Evolutionary conservation across 2,329 filamentous ascomycete species (phyloP), one percentile per base, ranked within the genome.

Genomic region (Cyanodermella asteris): DNA sequence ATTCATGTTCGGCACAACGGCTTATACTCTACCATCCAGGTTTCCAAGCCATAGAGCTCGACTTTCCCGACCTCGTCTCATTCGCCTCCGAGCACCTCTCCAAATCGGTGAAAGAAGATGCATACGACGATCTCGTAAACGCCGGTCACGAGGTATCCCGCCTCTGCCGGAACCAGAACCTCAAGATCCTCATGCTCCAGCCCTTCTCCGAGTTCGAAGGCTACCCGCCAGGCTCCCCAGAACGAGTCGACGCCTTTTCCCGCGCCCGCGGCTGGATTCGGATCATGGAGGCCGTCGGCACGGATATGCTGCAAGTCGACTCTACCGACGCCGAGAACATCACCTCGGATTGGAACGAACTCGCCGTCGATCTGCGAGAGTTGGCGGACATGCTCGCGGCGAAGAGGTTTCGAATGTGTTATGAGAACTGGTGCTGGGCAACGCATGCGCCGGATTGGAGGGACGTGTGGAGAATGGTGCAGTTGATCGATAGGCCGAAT

Each of bases 371-470:
- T 35, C 53, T 82, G 0, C 55, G 56, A 2, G 56, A 68, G 28
- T 50, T 82, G 5, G 67, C 64, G 3, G 67, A 74, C 27, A 47
- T 73, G 25, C 53, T 74, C 2, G 59, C 59, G 0, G 41, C 53
- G 13, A 56, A 63, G 23, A 55, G 56, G 0, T 63, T 67, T 40
- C 56, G 61, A 5, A 49, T 82, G 11, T 72, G 73, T 0, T 82
- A 81, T 36, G 74, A 82, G 47, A 80, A 81, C 40, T 81, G 73
- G 72, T 78, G 73, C 46, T 82, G 74, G 75, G 68, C 68, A 0
- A 76, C 72, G 0, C 61, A 67, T 24, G 70, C 72, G 0, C 61
- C 69, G 0, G 56, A 50, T 1, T 84, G 74, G 75, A 61, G 59
- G 33, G 57, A 69, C 24, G 68, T 70, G 1, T 81, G 72, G 71